Base-by-base conservation (phyloP, 1,139 yeast species). In the Yamadazyma jaroonii region DNA sequence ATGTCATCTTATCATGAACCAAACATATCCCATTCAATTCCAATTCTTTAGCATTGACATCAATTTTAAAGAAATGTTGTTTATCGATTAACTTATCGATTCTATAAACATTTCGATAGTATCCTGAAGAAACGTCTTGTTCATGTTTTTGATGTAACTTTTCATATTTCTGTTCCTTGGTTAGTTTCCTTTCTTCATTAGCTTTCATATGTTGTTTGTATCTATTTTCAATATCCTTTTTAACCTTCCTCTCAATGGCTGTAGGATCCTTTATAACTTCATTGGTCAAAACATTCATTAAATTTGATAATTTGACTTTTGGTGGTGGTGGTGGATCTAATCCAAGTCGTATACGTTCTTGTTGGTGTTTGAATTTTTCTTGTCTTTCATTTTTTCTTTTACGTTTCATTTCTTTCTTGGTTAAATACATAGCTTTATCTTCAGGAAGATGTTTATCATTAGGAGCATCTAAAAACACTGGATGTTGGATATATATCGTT, bases 221-320 rank as follows among this genome's bases (percentile, higher is more conserved):
- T 21, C 99, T 67, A 32, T 77, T 75, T 29, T 74, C 80, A 8
- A 88, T 84, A 45, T 90, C 94, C 29, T 66, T 61, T 34, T 77
- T 68, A 0, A 94, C 97, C 39, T 71, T 61, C 56, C 72, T 69
- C 53, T 92, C 98, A 48, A 90, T 82, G 4, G 79, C 79, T 0
- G 98, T 92, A 0, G 98, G 98, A 53, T 92, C 96, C 44, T 75
- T 72, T 33, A 89, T 83, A n/a, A 94, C 87, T 44, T 86, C 95
- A 52, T 87, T 82, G 3, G 96, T 86, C 34, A 84, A 67, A 0
- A 88, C 96, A 48, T 77, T 83, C 89, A 87, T 85, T 56, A 90
- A 71, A 54, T 90, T 92, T 32, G 83, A 77, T 37, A 88, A 64
- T 50, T 83, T 87, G 23, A 90, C 87, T 58, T 90, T 92, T 2